Evolutionary conservation across 176 grass and related monocot species (phyloP).

Genomic region (Secale cereale): DNA sequence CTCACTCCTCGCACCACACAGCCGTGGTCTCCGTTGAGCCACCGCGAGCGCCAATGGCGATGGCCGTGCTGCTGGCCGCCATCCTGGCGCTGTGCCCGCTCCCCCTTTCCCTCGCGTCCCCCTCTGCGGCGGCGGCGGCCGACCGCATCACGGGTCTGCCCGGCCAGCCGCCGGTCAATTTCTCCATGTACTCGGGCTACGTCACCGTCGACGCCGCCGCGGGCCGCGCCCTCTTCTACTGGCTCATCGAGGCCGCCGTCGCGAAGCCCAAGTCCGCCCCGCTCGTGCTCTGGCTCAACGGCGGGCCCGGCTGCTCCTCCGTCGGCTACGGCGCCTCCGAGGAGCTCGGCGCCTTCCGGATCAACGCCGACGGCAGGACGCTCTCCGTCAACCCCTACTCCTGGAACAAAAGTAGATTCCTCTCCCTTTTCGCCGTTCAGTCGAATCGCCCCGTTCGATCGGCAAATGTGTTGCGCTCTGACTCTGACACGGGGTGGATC

Average conservation of each 20-base stretch:
- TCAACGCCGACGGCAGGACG: constrained; percentile 59
- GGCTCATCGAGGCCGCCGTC: constrained; percentile 51
- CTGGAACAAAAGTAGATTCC: constrained; percentile 76
- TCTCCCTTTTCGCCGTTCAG: background rate
- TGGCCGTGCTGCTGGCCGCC: constrained; percentile 23
- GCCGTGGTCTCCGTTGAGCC: background rate
- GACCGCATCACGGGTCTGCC: constrained; percentile 68
- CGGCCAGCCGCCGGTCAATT: constrained; percentile 79
- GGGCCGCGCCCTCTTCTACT: constrained; percentile 80
- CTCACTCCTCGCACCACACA: background rate
- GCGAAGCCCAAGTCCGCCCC: constrained; percentile 33
- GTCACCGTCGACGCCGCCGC: constrained; percentile 63
- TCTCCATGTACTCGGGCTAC: constrained; percentile 90
- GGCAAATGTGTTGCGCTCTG: background rate
- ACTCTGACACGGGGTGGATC: background rate
- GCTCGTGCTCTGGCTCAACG: constrained; percentile 93
- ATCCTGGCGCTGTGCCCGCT: constrained; percentile 6
- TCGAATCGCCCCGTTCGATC: background rate
- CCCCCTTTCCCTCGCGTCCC: background rate
- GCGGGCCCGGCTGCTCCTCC: constrained; percentile 88
- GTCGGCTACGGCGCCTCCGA: constrained; percentile 83
- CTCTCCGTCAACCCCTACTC: constrained; percentile 63
- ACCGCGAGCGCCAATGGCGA: constrained; percentile 17
- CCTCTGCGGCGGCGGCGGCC: background rate
- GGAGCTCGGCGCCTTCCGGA: constrained; percentile 82